Percentiles rank a stretch among this genome's conserved stretches.
phyloP scores from a whole-genome alignment of 2,329 filamentous ascomycete species.

The Microsporum ferrugineum region DNA sequence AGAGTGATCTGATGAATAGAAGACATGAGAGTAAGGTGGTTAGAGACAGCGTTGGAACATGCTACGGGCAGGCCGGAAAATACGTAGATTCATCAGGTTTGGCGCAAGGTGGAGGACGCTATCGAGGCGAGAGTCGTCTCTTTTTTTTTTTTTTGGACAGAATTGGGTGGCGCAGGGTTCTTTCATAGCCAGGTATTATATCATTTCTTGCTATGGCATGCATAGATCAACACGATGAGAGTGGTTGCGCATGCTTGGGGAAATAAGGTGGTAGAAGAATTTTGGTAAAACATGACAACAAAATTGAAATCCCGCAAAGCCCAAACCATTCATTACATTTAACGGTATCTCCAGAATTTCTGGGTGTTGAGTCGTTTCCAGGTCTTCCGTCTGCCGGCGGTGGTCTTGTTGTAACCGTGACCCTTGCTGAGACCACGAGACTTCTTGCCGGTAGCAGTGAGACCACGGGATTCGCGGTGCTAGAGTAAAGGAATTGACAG shows the following conservation, averaged over 20 bases:
- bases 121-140: no score
- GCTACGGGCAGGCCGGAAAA: no score
- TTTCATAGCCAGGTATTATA: slow-evolving; percentile 3
- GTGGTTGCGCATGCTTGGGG: not conserved
- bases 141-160: not conserved
- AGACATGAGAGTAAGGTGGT: no score
- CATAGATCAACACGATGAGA: not conserved
- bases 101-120: no score
- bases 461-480: slow-evolving; percentile 96
- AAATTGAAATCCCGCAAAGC: not conserved
- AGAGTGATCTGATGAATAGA: no score
- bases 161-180: not conserved
- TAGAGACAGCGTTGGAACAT: no score
- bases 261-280: not conserved
- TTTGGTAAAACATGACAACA: slow-evolving; percentile 5
- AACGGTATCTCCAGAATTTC: slow-evolving; percentile 97
- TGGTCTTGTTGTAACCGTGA: slow-evolving; percentile 98
- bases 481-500: slow-evolving; percentile 16
- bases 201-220: slow-evolving; percentile 6
- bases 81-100: no score
- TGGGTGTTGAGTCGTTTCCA: slow-evolving; percentile 99
- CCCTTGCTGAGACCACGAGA: slow-evolving; percentile 99
- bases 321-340: slow-evolving; percentile 14
- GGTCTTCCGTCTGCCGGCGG: slow-evolving; percentile 94
- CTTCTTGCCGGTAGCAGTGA: slow-evolving; percentile 98